Evolutionary conservation across 2,329 filamentous ascomycete genomes (phyloP).

Genomic region (Neofusicoccum ribis): DNA sequence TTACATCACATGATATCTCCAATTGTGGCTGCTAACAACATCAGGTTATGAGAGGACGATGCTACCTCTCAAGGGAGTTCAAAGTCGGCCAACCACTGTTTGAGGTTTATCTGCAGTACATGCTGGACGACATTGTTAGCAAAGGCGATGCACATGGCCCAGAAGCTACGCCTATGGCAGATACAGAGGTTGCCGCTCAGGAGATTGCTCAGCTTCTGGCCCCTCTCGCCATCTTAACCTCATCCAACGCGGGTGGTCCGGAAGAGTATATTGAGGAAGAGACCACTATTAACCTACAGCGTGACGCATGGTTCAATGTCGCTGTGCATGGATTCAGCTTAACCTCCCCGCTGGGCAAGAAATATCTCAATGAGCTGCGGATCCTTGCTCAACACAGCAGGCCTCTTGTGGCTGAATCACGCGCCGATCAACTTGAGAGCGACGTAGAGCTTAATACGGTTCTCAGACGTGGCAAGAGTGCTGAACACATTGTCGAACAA

Average conservation of each 20-base stretch:
- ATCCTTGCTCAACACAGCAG: conserved; percentile 84
- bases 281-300: conserved; percentile 65
- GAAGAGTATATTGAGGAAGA: conserved; percentile 59
- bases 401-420: conserved; percentile 82
- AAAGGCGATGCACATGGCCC: conserved; percentile 82
- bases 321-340: conserved; percentile 87
- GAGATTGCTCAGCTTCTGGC: conserved; percentile 87
- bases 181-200: conserved; percentile 77
- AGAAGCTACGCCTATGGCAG: conserved; percentile 69
- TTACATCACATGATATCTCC: conserved; percentile 31
- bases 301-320: conserved; percentile 98
- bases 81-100: conserved; percentile 72
- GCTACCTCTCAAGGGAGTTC: conserved; percentile 71
- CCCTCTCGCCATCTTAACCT: conserved; percentile 83
- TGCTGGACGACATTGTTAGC: conserved; percentile 84
- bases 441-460: conserved; percentile 97
- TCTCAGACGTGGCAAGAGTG: conserved; percentile 79
- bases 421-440: conserved; percentile 87
- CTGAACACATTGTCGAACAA: conserved; percentile 74
- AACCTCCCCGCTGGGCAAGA: conserved; percentile 70
- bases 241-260: conserved; percentile 51
- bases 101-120: conserved; percentile 77
- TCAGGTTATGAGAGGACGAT: conserved; percentile 74
- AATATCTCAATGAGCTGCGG: conserved; percentile 74
- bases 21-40: conserved; percentile 1